Conservation (phyloP, 331 rosid genomes). For the Quercus tomentella region DNA sequence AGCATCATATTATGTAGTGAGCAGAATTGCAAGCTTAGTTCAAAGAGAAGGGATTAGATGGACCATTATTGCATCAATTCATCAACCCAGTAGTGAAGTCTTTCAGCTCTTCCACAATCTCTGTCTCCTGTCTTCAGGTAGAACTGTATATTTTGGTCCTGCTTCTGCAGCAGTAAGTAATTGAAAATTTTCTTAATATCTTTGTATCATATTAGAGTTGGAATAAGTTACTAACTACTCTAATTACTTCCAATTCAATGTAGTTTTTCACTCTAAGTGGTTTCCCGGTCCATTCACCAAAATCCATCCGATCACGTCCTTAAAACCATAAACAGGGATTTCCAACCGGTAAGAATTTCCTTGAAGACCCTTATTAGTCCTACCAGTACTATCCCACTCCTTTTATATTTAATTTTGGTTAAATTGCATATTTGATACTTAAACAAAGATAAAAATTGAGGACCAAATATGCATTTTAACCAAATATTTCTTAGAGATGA, state of each 20-base stretch:
- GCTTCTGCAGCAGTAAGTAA: slow-evolving; percentile 45
- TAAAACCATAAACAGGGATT: slow-evolving; percentile 65
- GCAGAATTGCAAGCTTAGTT: slow-evolving; percentile 44
- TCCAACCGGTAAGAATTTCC: slow-evolving; percentile 35
- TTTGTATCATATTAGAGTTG: not conserved
- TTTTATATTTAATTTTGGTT: not conserved
- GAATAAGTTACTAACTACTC: not conserved
- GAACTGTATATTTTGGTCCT: slow-evolving; percentile 64
- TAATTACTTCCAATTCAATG: not conserved
- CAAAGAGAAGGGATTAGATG: slow-evolving; percentile 34
- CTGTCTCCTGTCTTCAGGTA: slow-evolving; percentile 58
- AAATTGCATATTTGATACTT: no score
- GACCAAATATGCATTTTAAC: no score
- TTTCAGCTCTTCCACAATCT: slow-evolving; percentile 61
- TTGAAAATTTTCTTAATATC: not conserved
- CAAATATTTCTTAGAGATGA: no score
- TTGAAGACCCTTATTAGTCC: not conserved
- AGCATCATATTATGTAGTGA: slow-evolving; percentile 72
- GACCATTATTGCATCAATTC: slow-evolving; percentile 60
- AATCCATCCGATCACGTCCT: slow-evolving; percentile 67
- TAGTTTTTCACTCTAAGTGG: slow-evolving; percentile 61
- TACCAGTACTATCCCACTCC: not conserved
- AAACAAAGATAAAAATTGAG: no score
- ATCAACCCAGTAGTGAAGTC: slow-evolving; percentile 70
- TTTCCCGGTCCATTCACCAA: slow-evolving; percentile 62